Percentiles rank a stretch among this genome's conserved stretches.
Evolutionary conservation across 139 green algal genomes (phyloP).

Genomic region (Ulvella scutata): DNA sequence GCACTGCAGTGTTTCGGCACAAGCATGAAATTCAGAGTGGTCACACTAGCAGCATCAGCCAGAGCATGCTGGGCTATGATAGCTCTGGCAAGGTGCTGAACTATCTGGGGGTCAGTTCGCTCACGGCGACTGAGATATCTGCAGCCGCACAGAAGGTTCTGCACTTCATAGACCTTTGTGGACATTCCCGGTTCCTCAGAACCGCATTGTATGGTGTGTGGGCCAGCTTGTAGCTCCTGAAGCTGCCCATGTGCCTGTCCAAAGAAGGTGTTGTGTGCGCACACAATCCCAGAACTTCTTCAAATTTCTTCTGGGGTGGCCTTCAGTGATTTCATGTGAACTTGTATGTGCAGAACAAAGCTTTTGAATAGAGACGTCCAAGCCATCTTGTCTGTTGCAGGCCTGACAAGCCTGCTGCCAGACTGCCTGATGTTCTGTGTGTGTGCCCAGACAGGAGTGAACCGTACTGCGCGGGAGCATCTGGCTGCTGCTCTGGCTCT

Average conservation of each 20-base stretch:
- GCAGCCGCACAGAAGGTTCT: conserved; percentile 27
- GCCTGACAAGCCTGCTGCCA: conserved; percentile 37
- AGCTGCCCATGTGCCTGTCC: no score
- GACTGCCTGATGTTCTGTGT: conserved; percentile 68
- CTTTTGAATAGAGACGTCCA: conserved; percentile 10
- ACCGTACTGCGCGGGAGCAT: conserved; percentile 40
- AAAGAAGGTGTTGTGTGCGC: not conserved
- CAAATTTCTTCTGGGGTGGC: not conserved
- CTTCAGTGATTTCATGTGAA: not conserved
- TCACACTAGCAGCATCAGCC: conserved; percentile 44
- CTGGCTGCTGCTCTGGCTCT: conserved; percentile 57
- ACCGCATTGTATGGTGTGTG: conserved; percentile 49
- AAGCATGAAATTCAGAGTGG: conserved; percentile 81
- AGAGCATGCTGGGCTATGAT: conserved; percentile 58
- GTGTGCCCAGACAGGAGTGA: conserved; percentile 19
- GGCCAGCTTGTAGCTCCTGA: no score
- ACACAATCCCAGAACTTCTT: not conserved
- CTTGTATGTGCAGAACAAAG: not conserved
- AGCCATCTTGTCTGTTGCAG: not conserved
- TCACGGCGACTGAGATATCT: conserved; percentile 33
- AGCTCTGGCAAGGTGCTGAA: conserved; percentile 27
- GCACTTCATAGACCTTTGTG: conserved; percentile 67
- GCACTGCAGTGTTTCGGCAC: conserved; percentile 60
- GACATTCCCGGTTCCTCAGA: conserved; percentile 66
- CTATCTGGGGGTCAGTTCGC: conserved; percentile 21